Base-by-base conservation (phyloP, 1,284 basidiomycete genomes). In the Cryptococcus depauperatus region DNA sequence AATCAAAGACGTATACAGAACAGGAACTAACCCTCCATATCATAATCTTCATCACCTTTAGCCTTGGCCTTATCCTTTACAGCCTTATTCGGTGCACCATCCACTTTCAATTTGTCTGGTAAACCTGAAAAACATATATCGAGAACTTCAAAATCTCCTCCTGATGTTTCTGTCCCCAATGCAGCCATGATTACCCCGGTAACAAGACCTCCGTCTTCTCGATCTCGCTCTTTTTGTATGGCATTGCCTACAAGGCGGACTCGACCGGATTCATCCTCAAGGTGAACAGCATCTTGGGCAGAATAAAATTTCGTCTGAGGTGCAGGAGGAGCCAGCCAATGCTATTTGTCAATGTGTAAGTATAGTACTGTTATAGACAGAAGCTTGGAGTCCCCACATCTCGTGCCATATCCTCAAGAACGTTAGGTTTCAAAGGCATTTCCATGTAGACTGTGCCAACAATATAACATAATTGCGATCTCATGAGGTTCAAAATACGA, bases 381-480 rank as follows among this genome's bases (percentile, higher is more conserved):
- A n/a, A 9, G 6, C 14, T 27, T 11, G 37, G 18, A 29, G 35
- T 18, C 37, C 84, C 59, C 61, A 95, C 93, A 61, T 98, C 90
- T 62, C 87, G 77, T 11, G 84, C 89, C 55, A 98, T 79, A 56
- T 99, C 95, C 60, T 92, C 85, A 45, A 99, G 77, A 11, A 99
- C 87, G 59, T 97, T 96, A 0, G 93, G 93, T 66, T 99, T 99
- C 46, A 96, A 76, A 4, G 87, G 87, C 95, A 98, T 97, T 51
- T 95, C 86, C 79, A 95, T 84, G 69, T 97, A 99, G 2, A 97
- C 81, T 0, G 93, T 98, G 2, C 93, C 93, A 47, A 95, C 76
- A 51, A 98, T 79, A 68, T 85, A 96, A 69, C 88, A 95, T 42
- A 93, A 72, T 55, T 85, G 76, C 0, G 83, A 83, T 58, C 87